Evolutionary conservation across 2,329 filamentous ascomycete species (phyloP).

Genomic region (Colletotrichum sp.): DNA sequence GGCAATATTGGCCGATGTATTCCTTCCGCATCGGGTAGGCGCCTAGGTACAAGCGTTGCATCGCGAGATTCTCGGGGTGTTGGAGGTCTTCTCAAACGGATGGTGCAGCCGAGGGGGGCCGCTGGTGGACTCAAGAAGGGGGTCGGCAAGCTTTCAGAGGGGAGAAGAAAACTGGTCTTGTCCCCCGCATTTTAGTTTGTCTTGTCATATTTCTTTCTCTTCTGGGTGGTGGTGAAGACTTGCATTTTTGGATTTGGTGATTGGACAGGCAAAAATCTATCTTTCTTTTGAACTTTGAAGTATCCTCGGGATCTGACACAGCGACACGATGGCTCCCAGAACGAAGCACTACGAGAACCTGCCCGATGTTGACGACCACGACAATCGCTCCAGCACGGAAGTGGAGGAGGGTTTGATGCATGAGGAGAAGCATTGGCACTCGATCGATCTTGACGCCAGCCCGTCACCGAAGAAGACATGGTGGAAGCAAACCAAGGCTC

Average conservation of each 20-base stretch:
- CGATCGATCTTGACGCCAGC: not conserved
- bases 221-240: not conserved
- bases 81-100: not conserved
- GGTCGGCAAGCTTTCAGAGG: not conserved
- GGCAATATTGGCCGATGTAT: not conserved
- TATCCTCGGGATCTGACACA: not conserved
- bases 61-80: not conserved
- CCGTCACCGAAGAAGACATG: not conserved
- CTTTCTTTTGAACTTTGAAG: not conserved
- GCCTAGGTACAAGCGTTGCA: not conserved
- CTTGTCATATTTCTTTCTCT: not conserved
- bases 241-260: not conserved
- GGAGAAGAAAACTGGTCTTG: not conserved
- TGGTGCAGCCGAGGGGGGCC: not conserved
- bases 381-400: constrained; percentile 12
- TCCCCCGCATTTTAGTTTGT: not conserved
- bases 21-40: not conserved
- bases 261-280: not conserved
- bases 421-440: constrained; percentile 20
- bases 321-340: not conserved
- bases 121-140: not conserved
- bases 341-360: not conserved
- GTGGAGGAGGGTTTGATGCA: constrained; percentile 11
- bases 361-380: not conserved
- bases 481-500: constrained; percentile 3